Conservation (phyloP, 345 rosid genomes). For the Euphorbia lathyris region DNA sequence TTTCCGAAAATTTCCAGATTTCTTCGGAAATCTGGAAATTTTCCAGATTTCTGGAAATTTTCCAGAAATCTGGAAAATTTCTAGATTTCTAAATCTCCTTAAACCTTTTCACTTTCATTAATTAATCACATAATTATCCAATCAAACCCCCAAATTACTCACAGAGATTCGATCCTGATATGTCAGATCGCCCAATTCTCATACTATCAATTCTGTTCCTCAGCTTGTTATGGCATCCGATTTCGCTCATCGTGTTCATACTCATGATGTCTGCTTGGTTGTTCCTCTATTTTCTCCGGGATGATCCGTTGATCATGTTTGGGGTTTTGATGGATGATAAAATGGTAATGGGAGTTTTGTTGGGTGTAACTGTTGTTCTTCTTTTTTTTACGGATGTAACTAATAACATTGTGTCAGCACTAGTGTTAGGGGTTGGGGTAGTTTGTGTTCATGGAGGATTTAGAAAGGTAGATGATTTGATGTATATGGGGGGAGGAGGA, state of each 20-base stretch:
- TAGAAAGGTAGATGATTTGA: constrained; percentile 37
- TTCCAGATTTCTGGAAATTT: no score
- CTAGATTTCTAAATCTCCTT: no score
- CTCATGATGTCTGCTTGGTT: constrained; percentile 46
- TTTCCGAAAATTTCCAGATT: no score
- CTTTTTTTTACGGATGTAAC: constrained; percentile 41
- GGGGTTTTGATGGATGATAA: constrained; percentile 43
- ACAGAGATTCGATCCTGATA: no score
- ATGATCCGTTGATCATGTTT: constrained; percentile 36
- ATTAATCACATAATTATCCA: no score
- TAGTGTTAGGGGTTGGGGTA: constrained; percentile 38
- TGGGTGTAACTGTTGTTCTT: constrained; percentile 33
- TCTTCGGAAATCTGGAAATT: no score
- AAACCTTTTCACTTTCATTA: no score
- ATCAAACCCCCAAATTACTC: no score
- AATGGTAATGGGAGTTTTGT: constrained; percentile 31
- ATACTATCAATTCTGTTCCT: constrained; percentile 33
- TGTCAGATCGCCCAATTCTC: no score
- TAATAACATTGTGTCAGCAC: constrained; percentile 34
- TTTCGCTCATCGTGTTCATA: constrained; percentile 39
- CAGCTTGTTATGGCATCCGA: constrained; percentile 58
- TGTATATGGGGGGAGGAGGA: constrained; percentile 36
- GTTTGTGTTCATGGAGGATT: constrained; percentile 46
- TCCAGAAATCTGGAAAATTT: no score
- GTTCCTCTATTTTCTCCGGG: constrained; percentile 50